These are phyloP conservation scores for Trichophyton verrucosum DNA, from an alignment of 2,329 filamentous ascomycete genomes.

Conservation along the genomic window DNA sequence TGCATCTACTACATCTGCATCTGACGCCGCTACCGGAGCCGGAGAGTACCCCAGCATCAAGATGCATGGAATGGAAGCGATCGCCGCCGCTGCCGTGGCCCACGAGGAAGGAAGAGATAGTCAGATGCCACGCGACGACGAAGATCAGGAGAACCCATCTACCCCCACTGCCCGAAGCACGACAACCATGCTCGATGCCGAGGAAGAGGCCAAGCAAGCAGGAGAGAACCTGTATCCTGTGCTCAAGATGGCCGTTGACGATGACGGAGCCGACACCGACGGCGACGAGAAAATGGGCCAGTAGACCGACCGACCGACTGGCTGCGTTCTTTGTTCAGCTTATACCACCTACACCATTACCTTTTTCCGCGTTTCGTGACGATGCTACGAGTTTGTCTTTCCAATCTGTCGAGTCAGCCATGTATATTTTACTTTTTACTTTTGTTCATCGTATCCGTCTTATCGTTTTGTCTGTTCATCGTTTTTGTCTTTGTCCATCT, in stretches of 20 bases:
- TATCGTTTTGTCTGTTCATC: constrained; percentile 9
- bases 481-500: constrained; percentile 9
- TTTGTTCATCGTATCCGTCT: constrained; percentile 17
- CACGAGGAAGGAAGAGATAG: constrained; percentile 7
- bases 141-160: neutral
- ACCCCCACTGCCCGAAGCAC: neutral
- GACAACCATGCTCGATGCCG: neutral
- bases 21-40: neutral
- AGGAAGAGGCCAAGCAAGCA: constrained; percentile 3
- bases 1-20: too few relatives aligned
- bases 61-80: constrained; percentile 15
- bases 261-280: constrained; percentile 26
- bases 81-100: constrained; percentile 17
- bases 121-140: neutral
- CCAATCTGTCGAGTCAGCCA: neutral
- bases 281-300: constrained; percentile 27
- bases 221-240: constrained; percentile 17
- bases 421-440: constrained; percentile 3
- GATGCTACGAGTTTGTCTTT: constrained; percentile 14
- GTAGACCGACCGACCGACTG: constrained; percentile 6
- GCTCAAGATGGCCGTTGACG: constrained; percentile 15
- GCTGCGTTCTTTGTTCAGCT: neutral
- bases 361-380: neutral
- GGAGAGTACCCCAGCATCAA: constrained; percentile 5
- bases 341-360: neutral